Conservation (phyloP, 1,139 yeast genomes). For the Kazachstania sp. region DNA sequence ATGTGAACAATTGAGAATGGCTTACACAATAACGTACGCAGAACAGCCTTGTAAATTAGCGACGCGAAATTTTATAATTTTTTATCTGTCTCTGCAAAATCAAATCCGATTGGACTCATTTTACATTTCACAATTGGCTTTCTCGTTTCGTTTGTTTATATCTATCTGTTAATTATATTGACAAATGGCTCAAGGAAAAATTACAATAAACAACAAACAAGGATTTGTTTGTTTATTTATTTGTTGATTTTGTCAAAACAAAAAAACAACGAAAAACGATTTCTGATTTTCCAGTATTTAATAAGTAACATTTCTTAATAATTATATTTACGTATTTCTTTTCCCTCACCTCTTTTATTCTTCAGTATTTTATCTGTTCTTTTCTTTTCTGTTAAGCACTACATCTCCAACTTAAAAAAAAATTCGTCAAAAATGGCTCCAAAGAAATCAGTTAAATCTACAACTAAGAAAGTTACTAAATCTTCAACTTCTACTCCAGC, state of each 20-base stretch:
- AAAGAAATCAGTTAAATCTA: constrained; percentile 2
- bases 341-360: neutral
- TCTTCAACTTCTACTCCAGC: constrained; percentile 1
- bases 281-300: no score
- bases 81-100: no score
- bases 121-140: no score
- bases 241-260: neutral
- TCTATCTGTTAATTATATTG: neutral
- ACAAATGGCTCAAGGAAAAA: neutral
- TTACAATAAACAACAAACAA: neutral
- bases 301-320: no score
- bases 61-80: no score
- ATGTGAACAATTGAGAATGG: neutral
- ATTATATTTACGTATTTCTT: neutral
- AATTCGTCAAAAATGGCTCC: constrained; percentile 4
- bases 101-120: no score
- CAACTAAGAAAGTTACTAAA: constrained; percentile 8
- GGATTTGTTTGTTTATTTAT: neutral
- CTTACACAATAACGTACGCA: no score
- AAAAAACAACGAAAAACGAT: neutral
- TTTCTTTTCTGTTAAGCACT: no score
- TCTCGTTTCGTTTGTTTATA: no score
- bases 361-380: neutral
- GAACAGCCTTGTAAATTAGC: no score
- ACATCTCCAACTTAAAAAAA: neutral